These are phyloP conservation scores for Cystofilobasidium bisporidii DNA, from an alignment of 768 basidiomycete species.

Conservation along the genomic window DNA sequence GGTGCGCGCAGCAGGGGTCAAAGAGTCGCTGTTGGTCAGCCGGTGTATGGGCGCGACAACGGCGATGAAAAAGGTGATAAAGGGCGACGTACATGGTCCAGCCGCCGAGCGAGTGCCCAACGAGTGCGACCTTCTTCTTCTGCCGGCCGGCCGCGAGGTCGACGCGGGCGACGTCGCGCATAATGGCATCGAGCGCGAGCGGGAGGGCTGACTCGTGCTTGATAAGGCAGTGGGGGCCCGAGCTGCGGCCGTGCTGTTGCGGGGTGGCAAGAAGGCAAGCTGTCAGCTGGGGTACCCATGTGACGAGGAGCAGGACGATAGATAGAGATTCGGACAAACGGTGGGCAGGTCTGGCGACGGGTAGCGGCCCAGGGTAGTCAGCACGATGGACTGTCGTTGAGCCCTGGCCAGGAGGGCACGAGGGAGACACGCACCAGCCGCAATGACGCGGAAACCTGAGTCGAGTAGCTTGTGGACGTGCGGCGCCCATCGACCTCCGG, in stretches of 20 bases:
- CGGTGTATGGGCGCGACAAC: too few relatives aligned
- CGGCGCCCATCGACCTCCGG: constrained; percentile 37
- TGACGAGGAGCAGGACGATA: too few relatives aligned
- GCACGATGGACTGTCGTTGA: too few relatives aligned
- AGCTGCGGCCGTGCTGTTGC: constrained; percentile 30
- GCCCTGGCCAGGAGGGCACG: too few relatives aligned
- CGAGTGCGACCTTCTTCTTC: constrained; percentile 34
- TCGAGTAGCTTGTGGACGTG: constrained; percentile 38
- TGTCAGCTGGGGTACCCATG: neutral
- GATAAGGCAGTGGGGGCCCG: constrained; percentile 38
- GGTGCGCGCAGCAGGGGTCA: neutral
- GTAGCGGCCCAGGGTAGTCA: neutral
- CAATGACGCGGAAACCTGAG: constrained; percentile 41
- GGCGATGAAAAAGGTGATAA: neutral
- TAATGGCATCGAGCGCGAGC: constrained; percentile 37
- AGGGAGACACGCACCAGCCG: constrained; percentile 28
- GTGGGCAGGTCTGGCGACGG: constrained; percentile 37
- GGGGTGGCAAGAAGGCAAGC: neutral
- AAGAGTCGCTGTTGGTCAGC: too few relatives aligned
- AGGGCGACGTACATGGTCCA: constrained; percentile 37
- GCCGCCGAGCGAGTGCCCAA: constrained; percentile 37
- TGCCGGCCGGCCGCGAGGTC: constrained; percentile 34
- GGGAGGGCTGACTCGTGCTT: constrained; percentile 35
- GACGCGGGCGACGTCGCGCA: constrained; percentile 35
- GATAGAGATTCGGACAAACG: too few relatives aligned